Base-by-base conservation (phyloP, 441 rosid species). In the Erysimum cheiri region DNA sequence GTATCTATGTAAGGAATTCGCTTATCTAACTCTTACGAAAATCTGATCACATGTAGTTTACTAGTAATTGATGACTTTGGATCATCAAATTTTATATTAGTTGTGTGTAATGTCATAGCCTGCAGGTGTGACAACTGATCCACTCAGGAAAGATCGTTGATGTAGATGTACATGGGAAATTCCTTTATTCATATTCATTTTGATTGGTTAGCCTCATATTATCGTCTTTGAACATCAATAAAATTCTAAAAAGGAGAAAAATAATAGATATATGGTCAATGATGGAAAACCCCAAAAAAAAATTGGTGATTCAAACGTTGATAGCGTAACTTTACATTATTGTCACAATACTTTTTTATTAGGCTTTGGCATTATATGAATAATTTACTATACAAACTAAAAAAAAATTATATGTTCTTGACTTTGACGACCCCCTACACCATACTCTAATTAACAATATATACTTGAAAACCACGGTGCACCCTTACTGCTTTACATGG, bases 351-450 rank as follows among this genome's bases (percentile, higher is more conserved):
- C 4, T 1, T 29, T 35, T 17, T 58, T 13, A 9, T 9, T 17
- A 7, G 63, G 32, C 6, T 22, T 58, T 37, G 19, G 6, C 7
- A 11, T 26, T 15, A 59, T 59, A 31, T 19, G 24, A 29, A 60
- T 70, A 49, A 50, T 40, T 59, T 59, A 58, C 24, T 15, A 44
- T 15, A 29, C 50, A 72, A 37, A 29, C 31, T 10, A 47, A 47
- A 17, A 37, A 9, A 17, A 31, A 26, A 37, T 8, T 15, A 54
- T 29, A 22, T n/a, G 8, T 8, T 37, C 35, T 17, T 56, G 70
- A 72, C 65, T 64, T 72, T 36, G 58, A 72, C 35, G 15, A 71
- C 64, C 3, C 33, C 26, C 47, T 63, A 71, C 47, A 62, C 65
- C 67, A 49, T 22, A 56, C 44, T 35, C 26, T 17, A 40, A 43